Conservation (phyloP, 2,329 filamentous ascomycete genomes). For the Zymoseptoria tritici region DNA sequence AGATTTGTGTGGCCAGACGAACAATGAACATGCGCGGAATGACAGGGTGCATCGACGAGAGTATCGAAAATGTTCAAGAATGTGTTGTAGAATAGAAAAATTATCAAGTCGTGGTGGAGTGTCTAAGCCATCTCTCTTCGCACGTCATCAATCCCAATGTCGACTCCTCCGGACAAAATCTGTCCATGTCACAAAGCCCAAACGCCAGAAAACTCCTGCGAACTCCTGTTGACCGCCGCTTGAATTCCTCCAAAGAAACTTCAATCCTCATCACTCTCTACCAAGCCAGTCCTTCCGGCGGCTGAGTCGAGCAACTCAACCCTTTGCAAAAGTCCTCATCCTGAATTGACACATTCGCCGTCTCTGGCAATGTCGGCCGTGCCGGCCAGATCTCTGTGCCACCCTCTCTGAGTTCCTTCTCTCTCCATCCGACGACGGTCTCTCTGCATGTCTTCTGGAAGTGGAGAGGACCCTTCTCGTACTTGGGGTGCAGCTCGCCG, state of each 20-base stretch:
- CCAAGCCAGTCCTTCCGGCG: conserved; percentile 24
- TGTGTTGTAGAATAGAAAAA: not conserved
- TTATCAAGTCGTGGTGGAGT: not conserved
- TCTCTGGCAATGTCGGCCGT: conserved; percentile 29
- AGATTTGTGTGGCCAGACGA: not conserved
- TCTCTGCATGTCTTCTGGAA: conserved; percentile 49
- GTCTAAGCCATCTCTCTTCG: not conserved
- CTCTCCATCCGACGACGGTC: conserved; percentile 30
- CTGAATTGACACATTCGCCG: conserved; percentile 11
- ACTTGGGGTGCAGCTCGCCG: conserved; percentile 54
- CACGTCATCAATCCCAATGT: not conserved
- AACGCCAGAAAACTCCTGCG: not conserved
- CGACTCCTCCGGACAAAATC: not conserved
- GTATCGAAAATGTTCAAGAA: not conserved
- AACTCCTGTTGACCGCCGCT: not conserved
- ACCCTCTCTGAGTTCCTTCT: not conserved
- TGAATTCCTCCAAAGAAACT: not conserved
- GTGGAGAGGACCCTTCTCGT: conserved; percentile 51
- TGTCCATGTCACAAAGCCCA: not conserved
- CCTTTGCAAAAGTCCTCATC: conserved; percentile 26
- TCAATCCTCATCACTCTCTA: conserved; percentile 6
- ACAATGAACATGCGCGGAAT: not conserved
- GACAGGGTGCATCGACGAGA: not conserved
- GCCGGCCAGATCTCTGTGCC: conserved; percentile 48
- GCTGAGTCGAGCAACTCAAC: conserved; percentile 16